phyloP scores from a whole-genome alignment of 2,329 filamentous ascomycete genomes.

The Aspergillus fischeri region DNA sequence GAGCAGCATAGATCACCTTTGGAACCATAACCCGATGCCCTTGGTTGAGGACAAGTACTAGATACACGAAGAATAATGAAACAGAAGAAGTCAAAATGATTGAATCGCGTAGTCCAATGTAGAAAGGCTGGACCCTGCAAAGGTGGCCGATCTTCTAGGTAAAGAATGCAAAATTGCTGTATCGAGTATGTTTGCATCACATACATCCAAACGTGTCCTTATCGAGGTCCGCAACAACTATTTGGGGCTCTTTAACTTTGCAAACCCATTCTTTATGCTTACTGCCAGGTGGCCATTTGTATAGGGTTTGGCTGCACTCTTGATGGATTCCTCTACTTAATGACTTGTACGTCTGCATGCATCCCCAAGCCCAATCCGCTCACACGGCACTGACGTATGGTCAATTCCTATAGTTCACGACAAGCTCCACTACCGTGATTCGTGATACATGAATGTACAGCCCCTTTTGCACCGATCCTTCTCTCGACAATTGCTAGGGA shows the following conservation, averaged over 20 bases:
- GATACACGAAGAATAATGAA: not conserved
- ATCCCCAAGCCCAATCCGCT: not conserved
- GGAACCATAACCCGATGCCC: not conserved
- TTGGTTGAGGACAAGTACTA: not conserved
- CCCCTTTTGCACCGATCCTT: not conserved
- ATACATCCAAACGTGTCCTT: constrained; percentile 22
- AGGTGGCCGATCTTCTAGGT: constrained; percentile 1
- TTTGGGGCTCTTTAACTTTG: constrained; percentile 8
- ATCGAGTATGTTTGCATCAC: constrained; percentile 10
- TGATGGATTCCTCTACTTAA: constrained; percentile 23
- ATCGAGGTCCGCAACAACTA: constrained; percentile 7
- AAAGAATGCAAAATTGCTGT: constrained; percentile 16
- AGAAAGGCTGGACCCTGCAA: not conserved
- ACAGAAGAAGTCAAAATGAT: not conserved
- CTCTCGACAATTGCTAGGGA: not conserved
- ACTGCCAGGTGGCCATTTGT: constrained; percentile 32
- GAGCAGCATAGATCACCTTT: not conserved
- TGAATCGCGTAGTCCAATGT: not conserved
- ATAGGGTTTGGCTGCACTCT: constrained; percentile 21
- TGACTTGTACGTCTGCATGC: not conserved
- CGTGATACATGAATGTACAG: not conserved
- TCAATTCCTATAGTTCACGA: not conserved
- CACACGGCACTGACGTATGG: not conserved
- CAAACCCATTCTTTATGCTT: constrained; percentile 13
- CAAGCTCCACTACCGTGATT: not conserved